phyloP scores from a whole-genome alignment of 2,329 filamentous ascomycete genomes.

The Calonectria ilicicola region DNA sequence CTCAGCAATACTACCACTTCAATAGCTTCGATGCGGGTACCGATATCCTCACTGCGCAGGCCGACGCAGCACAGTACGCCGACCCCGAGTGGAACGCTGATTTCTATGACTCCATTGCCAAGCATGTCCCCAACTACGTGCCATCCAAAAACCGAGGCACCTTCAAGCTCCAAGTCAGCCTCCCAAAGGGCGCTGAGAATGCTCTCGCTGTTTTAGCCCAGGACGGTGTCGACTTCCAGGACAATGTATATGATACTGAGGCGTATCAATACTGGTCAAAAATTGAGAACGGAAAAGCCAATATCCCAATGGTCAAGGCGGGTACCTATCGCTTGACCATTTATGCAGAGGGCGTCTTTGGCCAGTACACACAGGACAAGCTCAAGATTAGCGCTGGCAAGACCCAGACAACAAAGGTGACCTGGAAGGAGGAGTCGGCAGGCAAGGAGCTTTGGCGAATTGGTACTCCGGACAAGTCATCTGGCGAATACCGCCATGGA shows the following conservation, averaged over 20 bases:
- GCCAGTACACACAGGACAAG: slow-evolving; percentile 67
- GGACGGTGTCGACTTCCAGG: slow-evolving; percentile 48
- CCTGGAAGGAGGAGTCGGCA: slow-evolving; percentile 66
- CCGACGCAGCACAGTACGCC: slow-evolving; percentile 65
- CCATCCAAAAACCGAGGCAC: slow-evolving; percentile 63
- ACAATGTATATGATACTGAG: slow-evolving; percentile 62
- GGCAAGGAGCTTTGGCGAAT: slow-evolving; percentile 73
- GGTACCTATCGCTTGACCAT: slow-evolving; percentile 73
- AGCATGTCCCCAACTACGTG: slow-evolving; percentile 69
- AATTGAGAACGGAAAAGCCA: slow-evolving; percentile 61
- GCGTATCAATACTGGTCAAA: slow-evolving; percentile 74
- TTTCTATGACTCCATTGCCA: slow-evolving; percentile 74
- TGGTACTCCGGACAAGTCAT: slow-evolving; percentile 71
- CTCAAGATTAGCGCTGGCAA: slow-evolving; percentile 54
- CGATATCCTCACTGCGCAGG: slow-evolving; percentile 59
- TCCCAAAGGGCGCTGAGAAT: slow-evolving; percentile 63
- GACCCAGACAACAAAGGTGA: slow-evolving; percentile 50
- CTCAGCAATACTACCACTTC: slow-evolving; percentile 69
- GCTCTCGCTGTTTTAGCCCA: slow-evolving; percentile 65
- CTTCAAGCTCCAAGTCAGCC: slow-evolving; percentile 61
- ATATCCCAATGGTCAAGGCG: slow-evolving; percentile 66
- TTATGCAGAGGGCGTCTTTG: slow-evolving; percentile 72
- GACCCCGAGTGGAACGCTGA: slow-evolving; percentile 65
- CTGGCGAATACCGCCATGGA: slow-evolving; percentile 71
- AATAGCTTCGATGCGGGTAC: slow-evolving; percentile 63